These are phyloP conservation scores for Nissolia schottii DNA, from an alignment of 306 rosid genomes.

Conservation along the genomic window DNA sequence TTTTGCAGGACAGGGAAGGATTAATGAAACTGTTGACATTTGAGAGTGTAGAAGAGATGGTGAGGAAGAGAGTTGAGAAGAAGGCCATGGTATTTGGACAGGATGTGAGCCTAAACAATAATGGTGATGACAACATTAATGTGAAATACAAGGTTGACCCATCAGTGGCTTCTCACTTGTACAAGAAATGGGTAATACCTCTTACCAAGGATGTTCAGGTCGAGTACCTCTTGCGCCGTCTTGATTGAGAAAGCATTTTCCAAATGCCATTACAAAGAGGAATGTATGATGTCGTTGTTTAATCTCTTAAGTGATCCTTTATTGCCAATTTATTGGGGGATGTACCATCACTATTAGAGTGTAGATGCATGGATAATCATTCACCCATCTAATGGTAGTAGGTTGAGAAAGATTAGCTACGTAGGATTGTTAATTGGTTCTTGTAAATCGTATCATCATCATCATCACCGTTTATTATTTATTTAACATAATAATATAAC, in stretches of 20 bases:
- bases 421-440: neutral
- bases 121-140: neutral
- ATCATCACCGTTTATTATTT: too few relatives aligned
- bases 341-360: neutral
- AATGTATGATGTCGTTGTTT: conserved; percentile 16
- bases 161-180: conserved; percentile 47
- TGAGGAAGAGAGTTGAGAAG: conserved; percentile 77
- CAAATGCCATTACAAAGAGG: neutral
- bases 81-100: conserved; percentile 74
- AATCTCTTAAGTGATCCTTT: neutral
- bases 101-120: conserved; percentile 39
- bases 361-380: neutral
- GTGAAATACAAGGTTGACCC: conserved; percentile 58
- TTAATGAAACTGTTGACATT: conserved; percentile 83
- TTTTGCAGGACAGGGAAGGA: conserved; percentile 61
- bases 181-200: conserved; percentile 79
- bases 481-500: neutral
- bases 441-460: neutral
- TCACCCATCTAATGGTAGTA: neutral
- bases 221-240: conserved; percentile 74
- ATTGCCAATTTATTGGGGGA: conserved; percentile 5
- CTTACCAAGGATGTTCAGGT: conserved; percentile 83
- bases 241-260: conserved; percentile 35
- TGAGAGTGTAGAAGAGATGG: conserved; percentile 60
- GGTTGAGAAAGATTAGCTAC: neutral